Base-by-base conservation (phyloP, 1,284 basidiomycete species). In the Agroathelia rolfsii region DNA sequence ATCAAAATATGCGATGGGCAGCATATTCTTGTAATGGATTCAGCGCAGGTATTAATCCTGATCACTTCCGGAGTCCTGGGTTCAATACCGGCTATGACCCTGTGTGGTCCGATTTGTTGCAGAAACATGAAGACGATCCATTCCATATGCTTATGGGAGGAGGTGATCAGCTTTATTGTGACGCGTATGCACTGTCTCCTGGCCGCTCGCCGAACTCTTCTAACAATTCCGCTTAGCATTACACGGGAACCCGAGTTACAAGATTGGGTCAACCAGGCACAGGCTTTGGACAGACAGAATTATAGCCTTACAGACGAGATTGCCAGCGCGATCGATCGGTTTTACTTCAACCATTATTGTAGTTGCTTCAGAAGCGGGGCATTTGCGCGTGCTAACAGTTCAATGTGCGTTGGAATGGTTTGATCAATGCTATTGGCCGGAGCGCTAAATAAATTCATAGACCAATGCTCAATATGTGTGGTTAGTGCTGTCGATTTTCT, bases 281-380 rank as follows among this genome's bases (percentile, higher is more conserved):
- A 78, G 46, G 56, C 72, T 3, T 65, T 79, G 19, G 64, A 68
- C 30, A 90, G 85, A 58, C 69, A 76, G 43, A 49, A 45, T 1
- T 76, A 67, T 47, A 65, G 62, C 1, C 53, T 95, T 6, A 84
- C 83, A 1, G 62, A 74, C 3, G 85, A 89, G 44, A 86, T 97
- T 44, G 55, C 59, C 34, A 50, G 64, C 5, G 81, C 85, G n/a
- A 76, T 97, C 34, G 92, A 97, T 51, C 71, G 90, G 29, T 87
- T 82, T 50, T 77, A 74, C 52, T 92, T 90, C 67, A 86, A 83
- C 45, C 90, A 95, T 51, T 97, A 96, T 58, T 92, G 87, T 46
- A 70, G 79, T 33, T 58, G 66, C 32, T 97, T 95, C 61, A 70
- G 90, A 38, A 75, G 74, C 29, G 93, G 93, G 6, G 89, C 89